These are phyloP conservation scores for Populus hybrid DNA, from an alignment of 441 rosid species.

Conservation along the genomic window DNA sequence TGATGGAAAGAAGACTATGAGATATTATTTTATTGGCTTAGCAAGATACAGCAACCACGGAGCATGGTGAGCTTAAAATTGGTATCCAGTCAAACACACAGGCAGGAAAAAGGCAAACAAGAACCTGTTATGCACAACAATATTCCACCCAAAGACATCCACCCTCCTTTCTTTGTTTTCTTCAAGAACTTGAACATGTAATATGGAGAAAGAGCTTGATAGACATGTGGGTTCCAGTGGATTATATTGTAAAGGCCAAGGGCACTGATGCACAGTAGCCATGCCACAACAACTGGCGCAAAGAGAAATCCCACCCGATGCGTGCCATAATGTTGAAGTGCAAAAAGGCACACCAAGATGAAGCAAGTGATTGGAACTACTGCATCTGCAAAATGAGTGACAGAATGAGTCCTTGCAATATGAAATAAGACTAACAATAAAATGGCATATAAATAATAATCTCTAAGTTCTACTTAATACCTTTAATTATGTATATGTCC, in stretches of 20 bases:
- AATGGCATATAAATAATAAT: neutral
- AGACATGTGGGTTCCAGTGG: too few relatives aligned
- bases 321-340: too few relatives aligned
- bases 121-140: constrained; percentile 92
- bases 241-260: too few relatives aligned
- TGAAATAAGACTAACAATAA: neutral
- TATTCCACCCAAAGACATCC: constrained; percentile 99
- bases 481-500: neutral
- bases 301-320: too few relatives aligned
- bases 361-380: constrained; percentile 89
- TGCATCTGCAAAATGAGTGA: constrained; percentile 54
- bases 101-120: constrained; percentile 5
- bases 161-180: constrained; percentile 61
- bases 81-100: neutral
- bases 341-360: constrained; percentile 43
- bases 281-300: too few relatives aligned
- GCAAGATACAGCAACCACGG: neutral
- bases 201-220: too few relatives aligned
- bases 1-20: neutral
- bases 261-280: too few relatives aligned
- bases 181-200: too few relatives aligned
- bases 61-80: constrained; percentile 1
- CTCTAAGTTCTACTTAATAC: too few relatives aligned
- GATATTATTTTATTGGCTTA: neutral
- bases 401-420: neutral